Evolutionary conservation across 495 filamentous ascomycete species (phyloP).

Genomic region (Tuber umbilicatum): DNA sequence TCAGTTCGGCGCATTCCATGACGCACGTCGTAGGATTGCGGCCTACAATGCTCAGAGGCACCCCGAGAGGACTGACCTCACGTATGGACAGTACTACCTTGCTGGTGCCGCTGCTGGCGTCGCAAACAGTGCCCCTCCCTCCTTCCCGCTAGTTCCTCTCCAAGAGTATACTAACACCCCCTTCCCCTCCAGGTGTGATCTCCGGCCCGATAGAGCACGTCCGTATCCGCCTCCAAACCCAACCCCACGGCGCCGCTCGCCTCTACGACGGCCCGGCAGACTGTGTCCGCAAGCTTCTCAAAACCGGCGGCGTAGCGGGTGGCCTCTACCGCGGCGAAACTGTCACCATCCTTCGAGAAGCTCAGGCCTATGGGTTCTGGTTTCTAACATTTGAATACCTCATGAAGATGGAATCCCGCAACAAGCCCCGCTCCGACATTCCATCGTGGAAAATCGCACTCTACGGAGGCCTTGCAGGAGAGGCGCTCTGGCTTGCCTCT

Average conservation of each 20-base stretch:
- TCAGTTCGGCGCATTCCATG: slow-evolving; percentile 96
- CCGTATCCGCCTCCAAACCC: slow-evolving; percentile 93
- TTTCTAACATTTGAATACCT: slow-evolving; percentile 91
- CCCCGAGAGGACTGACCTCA: slow-evolving; percentile 48
- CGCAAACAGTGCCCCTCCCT: slow-evolving; percentile 56
- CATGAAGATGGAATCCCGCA: slow-evolving; percentile 85
- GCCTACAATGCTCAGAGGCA: slow-evolving; percentile 54
- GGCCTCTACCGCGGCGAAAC: slow-evolving; percentile 81
- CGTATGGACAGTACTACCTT: slow-evolving; percentile 79
- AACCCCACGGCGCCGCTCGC: slow-evolving; percentile 73
- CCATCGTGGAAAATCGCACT: slow-evolving; percentile 76
- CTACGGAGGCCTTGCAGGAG: slow-evolving; percentile 89
- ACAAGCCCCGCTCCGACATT: slow-evolving; percentile 65
- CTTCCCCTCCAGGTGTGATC: slow-evolving; percentile 50
- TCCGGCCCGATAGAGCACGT: slow-evolving; percentile 95
- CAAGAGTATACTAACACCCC: slow-evolving; percentile 2
- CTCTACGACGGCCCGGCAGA: slow-evolving; percentile 82
- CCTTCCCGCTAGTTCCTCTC: background rate
- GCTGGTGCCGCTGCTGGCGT: slow-evolving; percentile 88
- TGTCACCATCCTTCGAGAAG: slow-evolving; percentile 82
- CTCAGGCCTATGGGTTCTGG: slow-evolving; percentile 91
- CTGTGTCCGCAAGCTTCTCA: slow-evolving; percentile 76
- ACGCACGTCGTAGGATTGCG: slow-evolving; percentile 79
- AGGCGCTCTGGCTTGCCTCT: slow-evolving; percentile 83
- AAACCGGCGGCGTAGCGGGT: slow-evolving; percentile 55